A percentile compares a stretch with the other conserved stretches of the same genome.
Evolutionary conservation across 306 rosid species (phyloP).

Genomic region (Castanea mollissima): DNA sequence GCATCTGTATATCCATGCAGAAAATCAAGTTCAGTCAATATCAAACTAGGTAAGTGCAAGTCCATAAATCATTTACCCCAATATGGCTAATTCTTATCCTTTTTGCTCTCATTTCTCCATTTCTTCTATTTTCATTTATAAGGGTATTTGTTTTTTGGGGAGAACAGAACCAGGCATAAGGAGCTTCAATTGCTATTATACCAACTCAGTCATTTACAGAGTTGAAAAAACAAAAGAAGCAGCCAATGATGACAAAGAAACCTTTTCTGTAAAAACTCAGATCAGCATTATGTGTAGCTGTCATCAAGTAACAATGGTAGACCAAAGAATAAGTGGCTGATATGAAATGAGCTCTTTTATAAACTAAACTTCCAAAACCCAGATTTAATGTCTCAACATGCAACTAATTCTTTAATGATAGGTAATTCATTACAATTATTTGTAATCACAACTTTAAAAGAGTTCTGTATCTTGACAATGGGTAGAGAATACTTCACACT

Average conservation of each 20-base stretch:
- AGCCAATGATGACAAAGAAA: no score
- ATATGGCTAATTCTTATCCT: background rate
- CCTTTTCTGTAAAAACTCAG: no score
- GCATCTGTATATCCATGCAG: background rate
- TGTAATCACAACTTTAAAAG: background rate
- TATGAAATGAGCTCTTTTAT: no score
- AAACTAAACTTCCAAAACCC: background rate
- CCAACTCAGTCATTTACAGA: background rate
- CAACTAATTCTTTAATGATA: background rate
- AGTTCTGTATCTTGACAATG: no score
- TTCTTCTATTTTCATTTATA: background rate
- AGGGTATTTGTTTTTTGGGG: background rate
- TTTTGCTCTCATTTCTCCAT: background rate
- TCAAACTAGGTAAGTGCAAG: background rate
- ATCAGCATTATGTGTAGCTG: no score
- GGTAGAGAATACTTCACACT: no score
- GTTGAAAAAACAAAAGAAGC: no score
- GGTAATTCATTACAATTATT: background rate
- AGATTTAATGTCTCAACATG: background rate
- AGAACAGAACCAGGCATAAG: no score
- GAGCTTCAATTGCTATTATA: no score
- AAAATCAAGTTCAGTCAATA: background rate
- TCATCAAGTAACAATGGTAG: no score
- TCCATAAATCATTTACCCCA: background rate
- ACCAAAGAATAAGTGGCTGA: no score